Evolutionary conservation across 169 alveolate genomes (phyloP), one percentile per base, ranked within the genome.

Genomic region (Cytauxzoon felis): DNA sequence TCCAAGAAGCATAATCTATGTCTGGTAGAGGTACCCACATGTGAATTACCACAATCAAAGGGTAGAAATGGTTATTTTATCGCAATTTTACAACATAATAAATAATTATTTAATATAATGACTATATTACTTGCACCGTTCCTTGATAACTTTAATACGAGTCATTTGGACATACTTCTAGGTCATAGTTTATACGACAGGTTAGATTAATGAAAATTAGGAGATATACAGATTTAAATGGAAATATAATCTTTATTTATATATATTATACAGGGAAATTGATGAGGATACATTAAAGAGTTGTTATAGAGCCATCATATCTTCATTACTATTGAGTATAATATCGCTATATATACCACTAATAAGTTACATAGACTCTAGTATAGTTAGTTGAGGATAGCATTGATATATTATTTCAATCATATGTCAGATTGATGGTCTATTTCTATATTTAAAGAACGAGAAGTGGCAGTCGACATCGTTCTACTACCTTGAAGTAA

Each of bases 41-140:
- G 88, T 87, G 75, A 90, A 50, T 62, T 95, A 86, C 90, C 95
- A n/a, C 84, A 87, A 60, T 80, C 92, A 19, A 88, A 83, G n/a
- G 95, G 97, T 5, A 93, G 93, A 96, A 97, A 95, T 71, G 96
- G 98, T 9, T 95, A 93, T 64, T 95, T 91, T 80, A 59, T 94
- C 43, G 97, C 97, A 16, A 88, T 90, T 26, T 73, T 95, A 27
- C 68, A 23, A 52, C 78, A 48, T 16, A 52, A 27, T 38, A 52
- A n/a, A 3, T 19, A 47, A 8, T 8, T 56, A 24, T 19, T 51
- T 5, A 23, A 53, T 53, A 32, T 24, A 30, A 40, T 40, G 1
- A 53, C 3, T 4, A 5, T 43, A 4, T 5, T 43, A 21, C 7
- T 43, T 5, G n/a, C n/a, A n/a, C n/a, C n/a, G n/a, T n/a, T n/a